phyloP scores from a whole-genome alignment of 495 filamentous ascomycete genomes.

The Talaromyces wortmannii region DNA sequence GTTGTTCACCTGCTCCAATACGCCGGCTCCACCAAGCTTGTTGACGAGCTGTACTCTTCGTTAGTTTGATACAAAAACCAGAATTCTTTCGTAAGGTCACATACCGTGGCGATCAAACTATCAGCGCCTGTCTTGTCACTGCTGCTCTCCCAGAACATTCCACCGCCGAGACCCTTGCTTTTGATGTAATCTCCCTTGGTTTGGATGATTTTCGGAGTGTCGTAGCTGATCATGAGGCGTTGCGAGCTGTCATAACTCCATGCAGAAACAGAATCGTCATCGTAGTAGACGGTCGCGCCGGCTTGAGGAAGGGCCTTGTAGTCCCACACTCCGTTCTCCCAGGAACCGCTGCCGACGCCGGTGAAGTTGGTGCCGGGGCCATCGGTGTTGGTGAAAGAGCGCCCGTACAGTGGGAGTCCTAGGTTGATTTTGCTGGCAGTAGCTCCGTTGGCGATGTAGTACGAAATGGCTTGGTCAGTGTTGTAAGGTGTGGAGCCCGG shows the following conservation, averaged over 20 bases:
- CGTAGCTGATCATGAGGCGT: conserved; percentile 68
- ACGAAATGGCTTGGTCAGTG: conserved; percentile 34
- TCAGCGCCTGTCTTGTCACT: conserved; percentile 54
- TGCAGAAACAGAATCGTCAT: neutral
- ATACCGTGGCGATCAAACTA: conserved; percentile 51
- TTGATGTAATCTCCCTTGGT: conserved; percentile 62
- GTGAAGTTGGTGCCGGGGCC: conserved; percentile 65
- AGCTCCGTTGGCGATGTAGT: conserved; percentile 59
- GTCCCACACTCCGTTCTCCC: conserved; percentile 79
- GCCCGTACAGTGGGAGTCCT: conserved; percentile 85
- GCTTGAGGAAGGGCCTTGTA: conserved; percentile 57
- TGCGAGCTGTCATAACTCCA: conserved; percentile 52
- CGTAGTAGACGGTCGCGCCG: conserved; percentile 17
- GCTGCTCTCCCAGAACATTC: conserved; percentile 88
- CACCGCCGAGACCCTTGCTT: conserved; percentile 60
- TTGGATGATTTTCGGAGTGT: conserved; percentile 52
- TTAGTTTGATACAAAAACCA: neutral
- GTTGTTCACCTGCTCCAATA: conserved; percentile 20
- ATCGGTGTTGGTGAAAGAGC: conserved; percentile 66
- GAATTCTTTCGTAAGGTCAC: neutral
- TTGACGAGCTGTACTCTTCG: conserved; percentile 17
- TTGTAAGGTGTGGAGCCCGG: conserved; percentile 52
- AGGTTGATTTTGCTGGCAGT: conserved; percentile 66
- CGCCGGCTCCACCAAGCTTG: conserved; percentile 16
- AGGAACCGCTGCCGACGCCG: conserved; percentile 61